Percentiles rank a stretch among this genome's conserved stretches.
Conservation (phyloP, 805 yeast genomes). For the Isabelozyma heimii region DNA sequence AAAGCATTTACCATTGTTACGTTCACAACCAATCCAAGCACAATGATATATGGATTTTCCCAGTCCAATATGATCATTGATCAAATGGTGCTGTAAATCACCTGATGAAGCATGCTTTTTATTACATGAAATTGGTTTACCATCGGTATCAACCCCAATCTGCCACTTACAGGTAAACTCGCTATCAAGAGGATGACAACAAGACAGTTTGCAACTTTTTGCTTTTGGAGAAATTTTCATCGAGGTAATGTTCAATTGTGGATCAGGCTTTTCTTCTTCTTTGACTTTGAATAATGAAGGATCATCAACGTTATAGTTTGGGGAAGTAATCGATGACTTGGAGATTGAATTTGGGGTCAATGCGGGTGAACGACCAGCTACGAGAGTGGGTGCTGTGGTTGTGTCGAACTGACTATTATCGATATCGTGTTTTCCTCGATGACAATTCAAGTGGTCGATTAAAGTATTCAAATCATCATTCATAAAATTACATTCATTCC, state of each 20-base stretch:
- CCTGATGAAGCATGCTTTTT: constrained; percentile 49
- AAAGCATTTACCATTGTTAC: constrained; percentile 58
- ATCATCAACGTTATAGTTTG: constrained; percentile 1
- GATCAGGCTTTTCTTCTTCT: background rate
- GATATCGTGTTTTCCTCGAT: constrained; percentile 12
- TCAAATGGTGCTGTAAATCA: constrained; percentile 70
- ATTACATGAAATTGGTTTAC: constrained; percentile 47
- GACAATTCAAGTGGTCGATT: constrained; percentile 49
- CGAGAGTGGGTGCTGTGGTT: background rate
- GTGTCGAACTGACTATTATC: constrained; percentile 29
- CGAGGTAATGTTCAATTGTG: constrained; percentile 27
- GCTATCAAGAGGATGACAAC: constrained; percentile 14
- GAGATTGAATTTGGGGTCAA: constrained; percentile 9
- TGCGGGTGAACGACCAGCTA: background rate
- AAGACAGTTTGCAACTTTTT: constrained; percentile 2
- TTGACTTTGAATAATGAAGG: background rate
- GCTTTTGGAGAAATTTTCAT: constrained; percentile 30
- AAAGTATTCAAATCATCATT: constrained; percentile 53
- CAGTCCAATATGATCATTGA: constrained; percentile 64
- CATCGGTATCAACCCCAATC: constrained; percentile 23
- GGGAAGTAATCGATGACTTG: constrained; percentile 5
- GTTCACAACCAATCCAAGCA: constrained; percentile 73
- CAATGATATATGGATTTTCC: constrained; percentile 73
- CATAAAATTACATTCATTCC: constrained; percentile 68
- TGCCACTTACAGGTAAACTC: constrained; percentile 48